A percentile compares a stretch with the other conserved stretches of the same genome.
Conservation (phyloP, 139 green algal species). For the Asterochloris erici region DNA sequence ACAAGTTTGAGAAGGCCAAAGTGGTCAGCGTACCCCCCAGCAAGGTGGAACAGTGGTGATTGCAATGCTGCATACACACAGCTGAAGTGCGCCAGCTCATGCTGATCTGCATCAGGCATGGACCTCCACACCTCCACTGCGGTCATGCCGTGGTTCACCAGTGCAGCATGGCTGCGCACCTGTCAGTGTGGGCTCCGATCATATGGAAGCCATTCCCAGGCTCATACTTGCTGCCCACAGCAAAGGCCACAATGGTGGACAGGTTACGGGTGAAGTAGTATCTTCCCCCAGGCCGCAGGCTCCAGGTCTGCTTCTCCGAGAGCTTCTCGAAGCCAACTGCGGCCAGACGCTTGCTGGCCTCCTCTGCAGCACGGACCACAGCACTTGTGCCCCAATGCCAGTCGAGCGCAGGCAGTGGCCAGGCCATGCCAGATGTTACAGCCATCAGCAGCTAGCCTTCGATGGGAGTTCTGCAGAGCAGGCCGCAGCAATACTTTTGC, state of each 20-base stretch:
- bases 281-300: slow-evolving; percentile 53
- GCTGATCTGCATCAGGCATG: background rate
- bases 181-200: slow-evolving; percentile 94
- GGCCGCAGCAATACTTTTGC: too few species aligned
- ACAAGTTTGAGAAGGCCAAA: too few species aligned
- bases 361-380: slow-evolving; percentile 34
- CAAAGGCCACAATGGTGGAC: slow-evolving; percentile 92
- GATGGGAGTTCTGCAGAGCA: background rate
- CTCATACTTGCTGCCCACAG: slow-evolving; percentile 74
- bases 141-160: background rate
- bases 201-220: slow-evolving; percentile 89
- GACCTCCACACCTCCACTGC: background rate
- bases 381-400: background rate
- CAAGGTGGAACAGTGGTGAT: background rate
- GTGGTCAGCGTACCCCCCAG: background rate
- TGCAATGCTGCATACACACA: background rate
- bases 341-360: slow-evolving; percentile 51
- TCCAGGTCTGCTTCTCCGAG: slow-evolving; percentile 68
- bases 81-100: background rate
- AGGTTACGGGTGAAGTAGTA: slow-evolving; percentile 97
- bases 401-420: background rate
- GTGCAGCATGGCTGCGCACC: slow-evolving; percentile 5
- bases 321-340: slow-evolving; percentile 71
- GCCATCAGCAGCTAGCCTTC: background rate
- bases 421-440: too few species aligned